phyloP scores from a whole-genome alignment of 495 filamentous ascomycete genomes.

The Neurospora sp. region DNA sequence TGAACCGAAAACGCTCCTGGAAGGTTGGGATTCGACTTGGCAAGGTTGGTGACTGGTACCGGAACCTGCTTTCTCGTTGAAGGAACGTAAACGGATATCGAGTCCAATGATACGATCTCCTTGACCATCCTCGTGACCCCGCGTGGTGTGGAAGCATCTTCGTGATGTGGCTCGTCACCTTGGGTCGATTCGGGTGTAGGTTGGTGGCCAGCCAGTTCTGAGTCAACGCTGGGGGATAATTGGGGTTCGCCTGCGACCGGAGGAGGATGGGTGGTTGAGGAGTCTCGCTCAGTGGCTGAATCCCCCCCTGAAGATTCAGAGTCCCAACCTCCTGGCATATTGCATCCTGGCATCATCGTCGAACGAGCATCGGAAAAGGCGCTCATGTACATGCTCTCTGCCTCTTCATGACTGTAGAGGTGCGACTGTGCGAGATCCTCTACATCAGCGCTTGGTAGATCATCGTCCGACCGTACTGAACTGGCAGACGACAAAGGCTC shows the following conservation, averaged over 20 bases:
- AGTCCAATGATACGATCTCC: conserved; percentile 33
- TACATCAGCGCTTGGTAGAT: not conserved
- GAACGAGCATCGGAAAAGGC: conserved; percentile 36
- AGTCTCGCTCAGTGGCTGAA: not conserved
- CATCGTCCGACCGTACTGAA: conserved; percentile 5
- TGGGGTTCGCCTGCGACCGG: not conserved
- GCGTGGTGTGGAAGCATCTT: conserved; percentile 33
- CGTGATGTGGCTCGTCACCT: conserved; percentile 12
- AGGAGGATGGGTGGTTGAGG: not conserved
- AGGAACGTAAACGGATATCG: conserved; percentile 36
- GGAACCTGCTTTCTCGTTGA: conserved; percentile 20
- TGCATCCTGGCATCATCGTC: not conserved
- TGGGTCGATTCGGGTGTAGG: not conserved
- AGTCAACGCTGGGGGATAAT: not conserved
- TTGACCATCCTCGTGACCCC: conserved; percentile 38
- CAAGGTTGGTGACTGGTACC: conserved; percentile 19
- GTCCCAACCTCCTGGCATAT: conserved; percentile 55
- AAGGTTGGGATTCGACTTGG: conserved; percentile 34
- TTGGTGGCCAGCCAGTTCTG: not conserved
- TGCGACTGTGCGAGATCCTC: conserved; percentile 61
- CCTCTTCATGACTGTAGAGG: conserved; percentile 82
- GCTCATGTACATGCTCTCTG: conserved; percentile 90
- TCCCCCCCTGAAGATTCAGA: conserved; percentile 11
- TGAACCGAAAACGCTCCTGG: conserved; percentile 50
- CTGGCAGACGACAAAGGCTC: conserved; percentile 17